These are phyloP conservation scores for Carallia brachiata DNA, from an alignment of 345 rosid species.

Conservation along the genomic window DNA sequence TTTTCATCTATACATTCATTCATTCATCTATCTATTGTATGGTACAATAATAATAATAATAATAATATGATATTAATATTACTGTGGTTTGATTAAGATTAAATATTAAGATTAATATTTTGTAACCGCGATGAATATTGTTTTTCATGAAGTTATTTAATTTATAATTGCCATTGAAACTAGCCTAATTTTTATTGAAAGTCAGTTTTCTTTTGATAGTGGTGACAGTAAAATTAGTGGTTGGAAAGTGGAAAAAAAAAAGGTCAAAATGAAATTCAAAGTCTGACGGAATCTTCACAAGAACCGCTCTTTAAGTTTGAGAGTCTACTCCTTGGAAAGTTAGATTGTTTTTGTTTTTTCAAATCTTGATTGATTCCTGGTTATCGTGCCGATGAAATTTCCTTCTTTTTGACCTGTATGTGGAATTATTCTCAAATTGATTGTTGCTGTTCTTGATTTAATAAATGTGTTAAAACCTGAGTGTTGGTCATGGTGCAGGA, in stretches of 20 bases:
- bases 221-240: background rate
- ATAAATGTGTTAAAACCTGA: background rate
- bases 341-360: too few species aligned
- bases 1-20: background rate
- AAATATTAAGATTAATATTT: background rate
- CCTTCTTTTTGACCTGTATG: too few species aligned
- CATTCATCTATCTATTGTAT: too few species aligned
- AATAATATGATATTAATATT: too few species aligned
- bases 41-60: too few species aligned
- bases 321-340: too few species aligned
- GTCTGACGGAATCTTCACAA: too few species aligned
- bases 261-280: background rate
- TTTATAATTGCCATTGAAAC: background rate
- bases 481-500: conserved; percentile 8
- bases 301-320: too few species aligned
- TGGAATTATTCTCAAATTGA: background rate
- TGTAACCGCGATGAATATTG: background rate
- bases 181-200: background rate
- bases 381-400: too few species aligned
- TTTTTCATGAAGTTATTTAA: background rate
- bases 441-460: background rate
- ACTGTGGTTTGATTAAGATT: background rate
- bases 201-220: background rate
- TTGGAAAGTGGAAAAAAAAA: background rate
- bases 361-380: too few species aligned